Evolutionary conservation across 2,329 filamentous ascomycete genomes (phyloP).

Genomic region (Fusarium sp.): DNA sequence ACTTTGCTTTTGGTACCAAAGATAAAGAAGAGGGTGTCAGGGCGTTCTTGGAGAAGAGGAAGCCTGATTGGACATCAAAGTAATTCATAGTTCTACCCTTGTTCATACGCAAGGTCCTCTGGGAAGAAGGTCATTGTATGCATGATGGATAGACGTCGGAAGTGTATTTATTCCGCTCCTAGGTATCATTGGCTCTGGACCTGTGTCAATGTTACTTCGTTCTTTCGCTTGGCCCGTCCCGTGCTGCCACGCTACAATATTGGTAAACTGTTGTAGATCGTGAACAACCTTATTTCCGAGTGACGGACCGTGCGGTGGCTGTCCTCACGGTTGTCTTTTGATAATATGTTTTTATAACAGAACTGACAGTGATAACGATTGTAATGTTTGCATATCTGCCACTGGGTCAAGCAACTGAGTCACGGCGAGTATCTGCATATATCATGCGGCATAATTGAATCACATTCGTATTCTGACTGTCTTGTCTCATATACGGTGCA

Average conservation of each 20-base stretch:
- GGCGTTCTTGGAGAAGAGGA: conserved; percentile 50
- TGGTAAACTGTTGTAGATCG: conserved; percentile 9
- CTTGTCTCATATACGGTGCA: no score
- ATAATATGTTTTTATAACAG: not conserved
- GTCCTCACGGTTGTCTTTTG: not conserved
- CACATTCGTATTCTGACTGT: no score
- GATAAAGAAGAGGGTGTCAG: conserved; percentile 50
- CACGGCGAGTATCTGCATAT: no score
- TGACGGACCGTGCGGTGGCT: not conserved
- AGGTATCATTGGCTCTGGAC: not conserved
- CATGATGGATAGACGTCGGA: conserved; percentile 10
- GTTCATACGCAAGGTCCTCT: not conserved
- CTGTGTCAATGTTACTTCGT: not conserved
- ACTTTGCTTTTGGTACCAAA: conserved; percentile 51
- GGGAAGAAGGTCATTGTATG: not conserved
- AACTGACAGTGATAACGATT: not conserved
- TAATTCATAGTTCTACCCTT: not conserved
- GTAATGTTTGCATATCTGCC: no score
- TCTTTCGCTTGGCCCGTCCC: not conserved
- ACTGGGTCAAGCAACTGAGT: no score
- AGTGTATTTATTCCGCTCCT: not conserved
- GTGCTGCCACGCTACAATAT: conserved; percentile 6
- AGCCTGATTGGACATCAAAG: conserved; percentile 33
- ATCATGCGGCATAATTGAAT: no score
- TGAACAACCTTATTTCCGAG: not conserved